Conservation (phyloP, 1,139 yeast species). For the Eremothecium coryli region DNA sequence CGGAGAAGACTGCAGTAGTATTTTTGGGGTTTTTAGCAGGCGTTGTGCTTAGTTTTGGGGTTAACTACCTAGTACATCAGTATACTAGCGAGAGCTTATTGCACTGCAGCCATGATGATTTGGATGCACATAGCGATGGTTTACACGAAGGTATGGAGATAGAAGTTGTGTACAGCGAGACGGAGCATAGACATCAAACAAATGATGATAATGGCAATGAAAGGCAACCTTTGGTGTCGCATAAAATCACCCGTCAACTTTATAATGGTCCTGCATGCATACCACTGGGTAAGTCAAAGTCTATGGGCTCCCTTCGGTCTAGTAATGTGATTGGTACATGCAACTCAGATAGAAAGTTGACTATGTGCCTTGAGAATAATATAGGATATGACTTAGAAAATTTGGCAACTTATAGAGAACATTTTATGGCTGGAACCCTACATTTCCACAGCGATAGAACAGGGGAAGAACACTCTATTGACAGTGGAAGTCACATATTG, state of each 20-base stretch:
- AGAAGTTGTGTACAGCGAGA: neutral
- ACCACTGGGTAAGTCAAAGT: slow-evolving; percentile 11
- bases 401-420: slow-evolving; percentile 26
- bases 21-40: slow-evolving; percentile 52
- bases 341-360: slow-evolving; percentile 9
- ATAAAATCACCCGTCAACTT: slow-evolving; percentile 10
- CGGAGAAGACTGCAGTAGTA: slow-evolving; percentile 35
- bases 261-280: slow-evolving; percentile 12
- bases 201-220: slow-evolving; percentile 1
- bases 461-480: neutral
- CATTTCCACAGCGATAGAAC: slow-evolving; percentile 2
- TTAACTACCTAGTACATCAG: slow-evolving; percentile 61
- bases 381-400: slow-evolving; percentile 32
- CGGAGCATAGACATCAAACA: no score
- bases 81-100: slow-evolving; percentile 75
- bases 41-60: slow-evolving; percentile 44
- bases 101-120: slow-evolving; percentile 66
- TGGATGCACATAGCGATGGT: slow-evolving; percentile 5
- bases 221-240: slow-evolving; percentile 4
- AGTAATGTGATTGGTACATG: slow-evolving; percentile 7
- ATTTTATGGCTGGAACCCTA: slow-evolving; percentile 7
- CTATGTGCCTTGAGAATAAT: slow-evolving; percentile 28
- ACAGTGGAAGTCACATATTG: neutral
- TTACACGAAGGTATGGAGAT: neutral
- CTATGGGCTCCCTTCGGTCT: slow-evolving; percentile 5